phyloP scores from a whole-genome alignment of 169 alveolate species.

The Plasmodium gonderi region DNA sequence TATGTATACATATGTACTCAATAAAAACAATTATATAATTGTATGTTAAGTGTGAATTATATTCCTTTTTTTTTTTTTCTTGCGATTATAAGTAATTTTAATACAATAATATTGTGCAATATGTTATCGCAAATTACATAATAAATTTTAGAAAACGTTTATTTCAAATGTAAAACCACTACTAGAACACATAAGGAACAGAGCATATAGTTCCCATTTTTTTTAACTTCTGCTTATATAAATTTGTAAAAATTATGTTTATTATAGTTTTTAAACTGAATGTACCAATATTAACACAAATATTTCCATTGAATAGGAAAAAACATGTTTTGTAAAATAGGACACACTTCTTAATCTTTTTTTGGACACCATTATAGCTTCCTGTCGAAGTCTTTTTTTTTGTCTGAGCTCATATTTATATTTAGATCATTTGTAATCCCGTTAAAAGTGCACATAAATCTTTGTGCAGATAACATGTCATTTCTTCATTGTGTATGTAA shows the following conservation, averaged over 20 bases:
- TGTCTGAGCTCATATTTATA: neutral
- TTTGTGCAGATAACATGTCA: neutral
- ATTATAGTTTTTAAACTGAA: neutral
- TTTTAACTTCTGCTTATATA: neutral
- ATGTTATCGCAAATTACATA: neutral
- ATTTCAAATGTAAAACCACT: neutral
- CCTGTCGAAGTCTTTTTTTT: neutral
- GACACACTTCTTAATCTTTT: neutral
- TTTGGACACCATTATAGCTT: neutral
- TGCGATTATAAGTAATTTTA: neutral
- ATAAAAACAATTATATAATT: neutral
- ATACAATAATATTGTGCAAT: neutral
- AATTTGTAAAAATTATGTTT: neutral
- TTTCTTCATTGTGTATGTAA: neutral
- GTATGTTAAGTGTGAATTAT: neutral
- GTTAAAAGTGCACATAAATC: neutral
- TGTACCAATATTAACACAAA: neutral
- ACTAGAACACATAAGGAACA: neutral
- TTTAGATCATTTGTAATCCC: neutral
- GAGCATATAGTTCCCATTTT: neutral
- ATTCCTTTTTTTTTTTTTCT: neutral
- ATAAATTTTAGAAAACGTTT: neutral
- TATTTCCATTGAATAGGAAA: neutral
- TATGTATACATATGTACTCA: neutral
- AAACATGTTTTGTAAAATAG: neutral